A percentile compares a stretch with the other conserved stretches of the same genome.
These are phyloP conservation scores for Trametes hirsuta DNA, from an alignment of 1,284 basidiomycete species.

Conservation along the genomic window DNA sequence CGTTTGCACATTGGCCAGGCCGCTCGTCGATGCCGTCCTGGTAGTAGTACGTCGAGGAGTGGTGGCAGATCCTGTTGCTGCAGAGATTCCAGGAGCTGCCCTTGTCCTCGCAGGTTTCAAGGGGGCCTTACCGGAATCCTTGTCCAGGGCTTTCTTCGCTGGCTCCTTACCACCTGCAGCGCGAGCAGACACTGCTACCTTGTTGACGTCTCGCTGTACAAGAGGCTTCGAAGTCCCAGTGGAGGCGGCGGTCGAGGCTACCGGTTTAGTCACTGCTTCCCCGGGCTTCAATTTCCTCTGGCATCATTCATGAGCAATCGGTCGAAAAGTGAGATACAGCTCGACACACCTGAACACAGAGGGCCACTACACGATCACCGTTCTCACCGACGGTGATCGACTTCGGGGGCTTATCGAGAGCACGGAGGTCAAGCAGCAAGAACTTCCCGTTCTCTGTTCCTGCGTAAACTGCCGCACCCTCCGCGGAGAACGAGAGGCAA, in stretches of 20 bases:
- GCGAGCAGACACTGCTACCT: constrained; percentile 15
- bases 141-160: constrained; percentile 18
- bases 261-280: constrained; percentile 23
- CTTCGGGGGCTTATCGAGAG: constrained; percentile 63
- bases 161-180: constrained; percentile 5
- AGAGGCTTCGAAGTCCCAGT: constrained; percentile 23
- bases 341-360: constrained; percentile 57
- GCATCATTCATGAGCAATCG: background rate
- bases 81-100: constrained; percentile 7
- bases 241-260: constrained; percentile 1
- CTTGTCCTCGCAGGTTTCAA: constrained; percentile 1
- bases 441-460: constrained; percentile 67
- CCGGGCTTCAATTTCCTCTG: constrained; percentile 33
- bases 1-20: constrained; percentile 6
- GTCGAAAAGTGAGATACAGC: background rate
- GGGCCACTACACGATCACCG: constrained; percentile 49
- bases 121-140: constrained; percentile 9
- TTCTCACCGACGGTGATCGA: constrained; percentile 50
- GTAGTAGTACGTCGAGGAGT: constrained; percentile 19
- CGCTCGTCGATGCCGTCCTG: constrained; percentile 13
- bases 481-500: constrained; percentile 63
- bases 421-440: constrained; percentile 62
- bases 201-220: constrained; percentile 31
- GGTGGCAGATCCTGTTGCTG: constrained; percentile 7
- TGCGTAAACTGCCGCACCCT: constrained; percentile 65